Conservation (phyloP, 768 basidiomycete genomes). For the Candolleomyces efflorescens region DNA sequence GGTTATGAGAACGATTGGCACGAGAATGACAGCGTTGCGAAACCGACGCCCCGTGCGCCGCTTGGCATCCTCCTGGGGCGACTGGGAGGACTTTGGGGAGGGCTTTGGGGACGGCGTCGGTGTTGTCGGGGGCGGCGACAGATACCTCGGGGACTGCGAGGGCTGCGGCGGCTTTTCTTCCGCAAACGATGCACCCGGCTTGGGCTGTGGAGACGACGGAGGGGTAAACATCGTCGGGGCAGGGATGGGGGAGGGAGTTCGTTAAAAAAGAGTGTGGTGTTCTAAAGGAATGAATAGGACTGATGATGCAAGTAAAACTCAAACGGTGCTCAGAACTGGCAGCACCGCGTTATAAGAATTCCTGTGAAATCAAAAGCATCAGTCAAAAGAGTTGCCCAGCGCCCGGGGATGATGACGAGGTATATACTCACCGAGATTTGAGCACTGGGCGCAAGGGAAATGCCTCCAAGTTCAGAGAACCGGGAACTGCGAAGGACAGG, state of each 20-base stretch:
- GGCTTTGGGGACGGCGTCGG: not conserved
- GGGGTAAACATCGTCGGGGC: conserved; percentile 28
- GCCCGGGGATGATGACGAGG: too few relatives aligned
- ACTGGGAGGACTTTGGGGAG: conserved; percentile 8
- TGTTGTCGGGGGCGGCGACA: not conserved
- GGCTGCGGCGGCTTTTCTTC: not conserved
- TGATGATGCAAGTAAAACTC: not conserved
- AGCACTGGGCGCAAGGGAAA: not conserved
- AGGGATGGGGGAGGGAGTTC: conserved; percentile 2
- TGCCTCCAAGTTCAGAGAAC: not conserved
- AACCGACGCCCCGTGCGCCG: conserved; percentile 40
- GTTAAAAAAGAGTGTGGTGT: conserved; percentile 17
- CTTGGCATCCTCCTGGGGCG: conserved; percentile 24
- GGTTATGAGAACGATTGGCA: conserved; percentile 52
- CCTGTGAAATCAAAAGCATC: too few relatives aligned
- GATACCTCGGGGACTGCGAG: not conserved
- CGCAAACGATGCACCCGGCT: not conserved
- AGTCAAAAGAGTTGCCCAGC: too few relatives aligned
- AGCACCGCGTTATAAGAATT: too few relatives aligned
- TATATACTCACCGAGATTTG: too few relatives aligned
- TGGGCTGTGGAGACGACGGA: conserved; percentile 28
- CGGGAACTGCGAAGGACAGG: not conserved
- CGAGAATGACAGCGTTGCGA: conserved; percentile 48
- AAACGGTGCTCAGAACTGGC: too few relatives aligned
- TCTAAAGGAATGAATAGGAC: conserved; percentile 16